Percentiles rank a stretch among this genome's conserved stretches.
phyloP scores from a whole-genome alignment of 2,329 filamentous ascomycete genomes.

The Fusarium begoniae region DNA sequence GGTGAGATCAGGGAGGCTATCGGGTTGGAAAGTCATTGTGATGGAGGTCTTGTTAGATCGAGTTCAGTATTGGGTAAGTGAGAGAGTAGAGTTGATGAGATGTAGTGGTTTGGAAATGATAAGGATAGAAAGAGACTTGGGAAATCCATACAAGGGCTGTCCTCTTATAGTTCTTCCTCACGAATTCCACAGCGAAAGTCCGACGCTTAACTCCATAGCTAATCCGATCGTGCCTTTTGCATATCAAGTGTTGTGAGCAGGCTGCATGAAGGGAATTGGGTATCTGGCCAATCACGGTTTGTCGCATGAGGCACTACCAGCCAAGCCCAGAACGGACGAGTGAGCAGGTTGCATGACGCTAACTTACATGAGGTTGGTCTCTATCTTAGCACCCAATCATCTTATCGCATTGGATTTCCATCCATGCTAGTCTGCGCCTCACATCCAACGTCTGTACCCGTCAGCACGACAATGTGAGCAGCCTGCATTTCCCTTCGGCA shows the following conservation, averaged over 20 bases:
- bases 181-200: background rate
- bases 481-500: background rate
- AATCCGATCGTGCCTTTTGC: background rate
- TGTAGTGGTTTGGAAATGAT: background rate
- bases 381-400: background rate
- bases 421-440: constrained; percentile 14
- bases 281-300: background rate
- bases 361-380: no score
- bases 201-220: background rate
- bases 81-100: background rate
- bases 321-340: background rate
- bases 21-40: constrained; percentile 18
- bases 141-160: fast-evolving
- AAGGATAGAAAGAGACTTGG: no score
- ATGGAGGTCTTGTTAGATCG: background rate
- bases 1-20: constrained; percentile 3
- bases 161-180: background rate
- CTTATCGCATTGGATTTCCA: background rate
- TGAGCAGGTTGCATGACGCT: constrained; percentile 29
- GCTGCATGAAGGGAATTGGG: background rate
- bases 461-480: constrained; percentile 42
- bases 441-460: background rate
- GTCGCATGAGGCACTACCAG: background rate
- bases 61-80: background rate
- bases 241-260: constrained; percentile 6